These are phyloP conservation scores for Whalleya microplaca DNA, from an alignment of 2,329 filamentous ascomycete species.

Conservation along the genomic window DNA sequence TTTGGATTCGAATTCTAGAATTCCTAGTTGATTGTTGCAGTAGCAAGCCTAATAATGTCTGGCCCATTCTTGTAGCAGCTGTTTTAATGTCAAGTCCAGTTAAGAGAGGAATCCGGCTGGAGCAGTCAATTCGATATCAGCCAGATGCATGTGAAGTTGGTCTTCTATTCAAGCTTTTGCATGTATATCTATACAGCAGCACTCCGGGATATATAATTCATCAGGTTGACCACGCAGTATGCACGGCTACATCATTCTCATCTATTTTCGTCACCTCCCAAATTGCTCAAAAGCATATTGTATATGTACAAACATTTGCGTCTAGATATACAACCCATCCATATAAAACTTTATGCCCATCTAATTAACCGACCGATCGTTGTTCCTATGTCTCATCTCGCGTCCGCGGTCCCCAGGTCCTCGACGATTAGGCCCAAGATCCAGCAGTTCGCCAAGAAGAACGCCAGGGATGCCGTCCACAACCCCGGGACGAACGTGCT, in stretches of 20 bases:
- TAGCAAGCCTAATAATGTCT: too few relatives aligned
- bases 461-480: constrained; percentile 73
- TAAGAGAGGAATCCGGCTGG: too few relatives aligned
- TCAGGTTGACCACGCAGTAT: not conserved
- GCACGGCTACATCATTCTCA: not conserved
- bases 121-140: not conserved
- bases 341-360: not conserved
- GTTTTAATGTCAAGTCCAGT: too few relatives aligned
- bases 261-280: not conserved
- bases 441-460: constrained; percentile 87
- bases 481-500: constrained; percentile 87
- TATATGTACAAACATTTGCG: not conserved
- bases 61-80: too few relatives aligned
- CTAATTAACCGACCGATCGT: too few relatives aligned
- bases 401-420: constrained; percentile 55
- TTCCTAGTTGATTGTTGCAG: too few relatives aligned
- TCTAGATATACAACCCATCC: not conserved
- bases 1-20: too few relatives aligned
- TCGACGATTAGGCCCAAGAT: constrained; percentile 79
- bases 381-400: constrained; percentile 1
- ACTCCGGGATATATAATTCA: not conserved
- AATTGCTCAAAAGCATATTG: not conserved
- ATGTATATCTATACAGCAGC: not conserved
- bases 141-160: too few relatives aligned
- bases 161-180: not conserved